phyloP scores from a whole-genome alignment of 1,284 basidiomycete species.

The Boletellus dicymbophilus region DNA sequence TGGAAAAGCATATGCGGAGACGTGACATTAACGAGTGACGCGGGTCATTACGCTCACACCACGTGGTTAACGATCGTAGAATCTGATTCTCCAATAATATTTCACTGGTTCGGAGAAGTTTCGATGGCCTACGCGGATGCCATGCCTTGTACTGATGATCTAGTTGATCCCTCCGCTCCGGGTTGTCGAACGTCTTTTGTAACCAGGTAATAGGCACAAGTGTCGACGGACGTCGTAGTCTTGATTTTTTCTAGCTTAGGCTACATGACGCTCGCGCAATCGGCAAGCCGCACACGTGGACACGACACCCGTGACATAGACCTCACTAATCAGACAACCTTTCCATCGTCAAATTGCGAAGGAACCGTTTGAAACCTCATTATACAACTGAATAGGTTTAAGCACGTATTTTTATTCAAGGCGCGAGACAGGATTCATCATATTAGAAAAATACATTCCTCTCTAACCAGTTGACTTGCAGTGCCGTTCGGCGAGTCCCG shows the following conservation, averaged over 20 bases:
- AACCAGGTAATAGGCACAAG: constrained; percentile 1
- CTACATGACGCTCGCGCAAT: neutral
- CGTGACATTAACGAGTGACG: too few relatives aligned
- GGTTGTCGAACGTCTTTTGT: neutral
- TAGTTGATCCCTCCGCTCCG: neutral
- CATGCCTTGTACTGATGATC: constrained; percentile 8
- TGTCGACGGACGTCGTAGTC: neutral
- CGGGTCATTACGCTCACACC: neutral
- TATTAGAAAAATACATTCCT: too few relatives aligned
- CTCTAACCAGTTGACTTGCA: neutral
- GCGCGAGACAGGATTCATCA: too few relatives aligned
- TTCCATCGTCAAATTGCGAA: neutral
- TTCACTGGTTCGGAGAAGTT: neutral
- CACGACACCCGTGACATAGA: neutral
- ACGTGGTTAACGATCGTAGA: too few relatives aligned
- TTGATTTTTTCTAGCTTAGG: neutral
- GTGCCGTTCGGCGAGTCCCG: too few relatives aligned
- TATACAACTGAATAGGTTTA: neutral
- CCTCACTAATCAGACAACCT: neutral
- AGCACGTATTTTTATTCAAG: neutral
- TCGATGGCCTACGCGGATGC: neutral
- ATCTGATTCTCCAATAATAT: too few relatives aligned
- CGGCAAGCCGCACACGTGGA: neutral
- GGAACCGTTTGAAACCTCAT: neutral
- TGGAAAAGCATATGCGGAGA: neutral